Conservation (phyloP, 148 eudicot species). For the Rhododendron molle region DNA sequence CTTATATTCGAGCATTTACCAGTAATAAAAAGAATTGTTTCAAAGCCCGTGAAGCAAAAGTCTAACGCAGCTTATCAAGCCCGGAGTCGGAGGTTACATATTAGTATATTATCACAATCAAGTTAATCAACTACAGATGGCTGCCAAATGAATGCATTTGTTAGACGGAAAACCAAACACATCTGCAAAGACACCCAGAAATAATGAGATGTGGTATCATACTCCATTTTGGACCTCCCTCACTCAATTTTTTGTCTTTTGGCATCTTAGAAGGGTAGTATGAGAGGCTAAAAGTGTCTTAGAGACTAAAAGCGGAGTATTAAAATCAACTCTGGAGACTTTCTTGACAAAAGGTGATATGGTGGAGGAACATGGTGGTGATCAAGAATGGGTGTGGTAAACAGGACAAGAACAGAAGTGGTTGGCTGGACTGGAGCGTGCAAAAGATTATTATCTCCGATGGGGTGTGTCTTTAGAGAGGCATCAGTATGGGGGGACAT, state of each 20-base stretch:
- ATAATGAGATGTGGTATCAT: neutral
- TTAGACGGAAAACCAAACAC: neutral
- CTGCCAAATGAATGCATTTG: neutral
- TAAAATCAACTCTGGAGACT: neutral
- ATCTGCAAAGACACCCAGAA: neutral
- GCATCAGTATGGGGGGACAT: neutral
- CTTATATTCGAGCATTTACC: neutral
- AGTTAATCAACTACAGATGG: neutral
- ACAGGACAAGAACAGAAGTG: neutral
- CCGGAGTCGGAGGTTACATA: neutral
- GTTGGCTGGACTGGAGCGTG: neutral
- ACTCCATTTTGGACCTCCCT: neutral
- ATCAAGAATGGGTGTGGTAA: neutral
- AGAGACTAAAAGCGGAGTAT: neutral
- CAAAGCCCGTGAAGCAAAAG: neutral
- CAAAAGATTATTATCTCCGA: neutral
- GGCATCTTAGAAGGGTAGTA: neutral
- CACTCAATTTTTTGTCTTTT: neutral
- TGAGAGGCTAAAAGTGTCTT: neutral
- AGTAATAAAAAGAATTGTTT: neutral
- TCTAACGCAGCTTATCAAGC: neutral
- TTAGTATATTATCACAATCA: neutral
- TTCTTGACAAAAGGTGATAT: neutral
- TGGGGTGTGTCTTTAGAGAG: neutral
- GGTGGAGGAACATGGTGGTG: neutral